These are phyloP conservation scores for Fusarium pilosicola DNA, from an alignment of 2,329 filamentous ascomycete species.

Conservation along the genomic window DNA sequence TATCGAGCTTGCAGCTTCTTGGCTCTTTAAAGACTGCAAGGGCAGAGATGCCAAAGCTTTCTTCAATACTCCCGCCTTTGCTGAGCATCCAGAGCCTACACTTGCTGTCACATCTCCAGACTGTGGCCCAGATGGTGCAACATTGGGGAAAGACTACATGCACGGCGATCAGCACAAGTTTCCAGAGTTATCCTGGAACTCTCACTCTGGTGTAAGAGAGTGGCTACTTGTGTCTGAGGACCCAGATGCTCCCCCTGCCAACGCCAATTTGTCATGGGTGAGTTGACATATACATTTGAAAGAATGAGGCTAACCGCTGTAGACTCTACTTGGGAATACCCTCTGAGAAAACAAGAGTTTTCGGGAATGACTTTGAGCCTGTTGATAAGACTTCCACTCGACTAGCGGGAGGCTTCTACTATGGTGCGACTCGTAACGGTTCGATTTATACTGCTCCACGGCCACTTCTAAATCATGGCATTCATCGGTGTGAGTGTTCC, in stretches of 20 bases:
- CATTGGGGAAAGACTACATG: conserved; percentile 52
- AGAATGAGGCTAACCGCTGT: background rate
- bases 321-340: conserved; percentile 43
- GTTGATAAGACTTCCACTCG: conserved; percentile 41
- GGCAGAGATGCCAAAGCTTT: conserved; percentile 53
- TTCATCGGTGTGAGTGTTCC: conserved; percentile 57
- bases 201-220: conserved; percentile 51
- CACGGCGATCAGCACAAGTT: conserved; percentile 52
- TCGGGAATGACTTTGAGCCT: conserved; percentile 51
- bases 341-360: conserved; percentile 25
- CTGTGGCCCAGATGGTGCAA: conserved; percentile 51
- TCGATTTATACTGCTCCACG: conserved; percentile 57
- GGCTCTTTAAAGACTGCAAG: conserved; percentile 52
- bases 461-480: conserved; percentile 61
- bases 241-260: conserved; percentile 57
- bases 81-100: conserved; percentile 48
- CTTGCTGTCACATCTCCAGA: conserved; percentile 53
- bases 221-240: conserved; percentile 60
- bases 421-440: conserved; percentile 54
- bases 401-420: conserved; percentile 58
- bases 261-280: conserved; percentile 58
- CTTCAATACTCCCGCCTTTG: conserved; percentile 50
- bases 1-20: conserved; percentile 51
- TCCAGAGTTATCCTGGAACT: conserved; percentile 54
- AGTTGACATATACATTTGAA: conserved; percentile 13